These are phyloP conservation scores for Pestalotiopsis sp. DNA, from an alignment of 2,329 filamentous ascomycete genomes.

Conservation along the genomic window DNA sequence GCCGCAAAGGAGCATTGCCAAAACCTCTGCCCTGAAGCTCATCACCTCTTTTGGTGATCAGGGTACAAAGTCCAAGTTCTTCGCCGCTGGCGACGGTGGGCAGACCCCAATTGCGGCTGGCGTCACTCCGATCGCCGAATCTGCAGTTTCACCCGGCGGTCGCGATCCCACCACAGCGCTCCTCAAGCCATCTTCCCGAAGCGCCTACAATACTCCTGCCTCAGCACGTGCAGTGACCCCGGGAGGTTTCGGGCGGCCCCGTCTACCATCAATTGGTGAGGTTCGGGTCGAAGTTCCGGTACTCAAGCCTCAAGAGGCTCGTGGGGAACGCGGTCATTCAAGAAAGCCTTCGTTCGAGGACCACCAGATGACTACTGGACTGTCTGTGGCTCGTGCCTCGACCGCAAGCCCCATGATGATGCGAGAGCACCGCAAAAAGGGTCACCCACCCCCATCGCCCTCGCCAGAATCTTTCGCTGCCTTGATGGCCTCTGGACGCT, in stretches of 20 bases:
- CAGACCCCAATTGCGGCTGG: slow-evolving; percentile 79
- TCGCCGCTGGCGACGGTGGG: slow-evolving; percentile 56
- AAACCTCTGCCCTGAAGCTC: slow-evolving; percentile 83
- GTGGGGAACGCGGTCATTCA: slow-evolving; percentile 31
- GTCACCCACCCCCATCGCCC: slow-evolving; percentile 67
- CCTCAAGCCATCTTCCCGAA: slow-evolving; percentile 66
- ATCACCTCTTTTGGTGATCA: slow-evolving; percentile 84
- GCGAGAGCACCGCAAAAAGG: slow-evolving; percentile 49
- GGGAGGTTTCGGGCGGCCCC: slow-evolving; percentile 61
- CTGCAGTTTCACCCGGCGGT: slow-evolving; percentile 72
- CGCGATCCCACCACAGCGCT: slow-evolving; percentile 69
- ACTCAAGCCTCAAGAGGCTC: slow-evolving; percentile 19
- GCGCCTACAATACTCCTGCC: slow-evolving; percentile 70
- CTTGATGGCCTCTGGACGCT: slow-evolving; percentile 61
- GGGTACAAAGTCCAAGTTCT: slow-evolving; percentile 65
- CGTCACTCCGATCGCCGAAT: slow-evolving; percentile 86
- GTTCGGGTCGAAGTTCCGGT: slow-evolving; percentile 40
- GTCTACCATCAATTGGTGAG: slow-evolving; percentile 80
- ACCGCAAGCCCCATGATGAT: slow-evolving; percentile 71
- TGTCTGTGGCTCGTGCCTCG: slow-evolving; percentile 63
- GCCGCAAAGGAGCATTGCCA: slow-evolving; percentile 67
- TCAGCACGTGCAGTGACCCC: slow-evolving; percentile 66
- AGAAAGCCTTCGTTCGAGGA: slow-evolving; percentile 44
- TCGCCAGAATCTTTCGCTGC: slow-evolving; percentile 65
- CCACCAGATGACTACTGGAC: slow-evolving; percentile 43